phyloP scores from a whole-genome alignment of 2,329 filamentous ascomycete genomes.

The Talaromyces rugulosus region DNA sequence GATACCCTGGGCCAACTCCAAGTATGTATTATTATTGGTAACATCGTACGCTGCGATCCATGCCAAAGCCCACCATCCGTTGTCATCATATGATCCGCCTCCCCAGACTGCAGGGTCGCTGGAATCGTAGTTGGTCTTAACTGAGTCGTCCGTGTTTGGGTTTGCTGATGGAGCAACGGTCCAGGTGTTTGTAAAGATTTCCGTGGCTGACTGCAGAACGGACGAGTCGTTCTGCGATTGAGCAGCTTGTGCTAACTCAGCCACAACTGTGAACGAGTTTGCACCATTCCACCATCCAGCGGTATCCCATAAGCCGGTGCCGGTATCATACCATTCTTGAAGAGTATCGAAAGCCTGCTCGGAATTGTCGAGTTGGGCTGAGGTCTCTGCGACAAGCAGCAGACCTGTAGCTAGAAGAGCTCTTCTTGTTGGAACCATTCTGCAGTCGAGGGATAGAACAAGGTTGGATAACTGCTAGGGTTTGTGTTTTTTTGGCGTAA shows the following conservation, averaged over 20 bases:
- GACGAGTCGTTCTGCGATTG: neutral
- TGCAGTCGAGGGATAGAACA: neutral
- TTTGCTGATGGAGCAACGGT: constrained; percentile 8
- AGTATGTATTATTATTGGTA: constrained; percentile 42
- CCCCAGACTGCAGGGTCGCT: constrained; percentile 6
- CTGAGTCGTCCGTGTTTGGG: neutral
- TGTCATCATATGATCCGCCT: constrained; percentile 44
- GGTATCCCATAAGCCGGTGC: constrained; percentile 8
- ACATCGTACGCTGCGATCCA: constrained; percentile 55
- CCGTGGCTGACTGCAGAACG: constrained; percentile 3
- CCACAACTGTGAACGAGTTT: constrained; percentile 11
- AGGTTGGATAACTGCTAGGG: neutral
- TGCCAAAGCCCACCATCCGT: constrained; percentile 52
- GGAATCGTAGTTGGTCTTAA: neutral
- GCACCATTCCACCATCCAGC: constrained; percentile 13
- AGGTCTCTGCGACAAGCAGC: neutral
- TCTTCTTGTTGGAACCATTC: neutral
- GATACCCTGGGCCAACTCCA: constrained; percentile 46
- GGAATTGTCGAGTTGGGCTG: constrained; percentile 4
- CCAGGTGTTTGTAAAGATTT: constrained; percentile 8
- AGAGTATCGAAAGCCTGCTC: constrained; percentile 7
- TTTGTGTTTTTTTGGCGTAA: neutral
- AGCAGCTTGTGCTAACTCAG: constrained; percentile 8
- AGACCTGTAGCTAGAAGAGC: neutral
- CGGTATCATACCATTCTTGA: constrained; percentile 9